These are phyloP conservation scores for Heliosperma pusillum DNA, from an alignment of 148 eudicot species.

Conservation along the genomic window DNA sequence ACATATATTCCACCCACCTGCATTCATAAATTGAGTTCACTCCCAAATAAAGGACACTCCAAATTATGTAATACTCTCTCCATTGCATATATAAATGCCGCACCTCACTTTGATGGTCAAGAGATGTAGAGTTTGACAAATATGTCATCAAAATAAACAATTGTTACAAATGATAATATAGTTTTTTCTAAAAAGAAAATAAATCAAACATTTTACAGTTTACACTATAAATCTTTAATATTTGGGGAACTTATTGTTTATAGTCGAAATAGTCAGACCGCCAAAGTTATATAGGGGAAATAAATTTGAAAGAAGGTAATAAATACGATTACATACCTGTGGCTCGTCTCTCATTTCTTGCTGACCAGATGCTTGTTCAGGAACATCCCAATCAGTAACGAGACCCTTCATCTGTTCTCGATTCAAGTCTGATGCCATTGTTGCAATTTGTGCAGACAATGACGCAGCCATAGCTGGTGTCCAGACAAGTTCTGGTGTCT, in stretches of 20 bases:
- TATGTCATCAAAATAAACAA: not conserved
- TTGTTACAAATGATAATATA: not conserved
- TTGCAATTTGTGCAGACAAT: slow-evolving; percentile 87
- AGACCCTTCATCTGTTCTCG: slow-evolving; percentile 93
- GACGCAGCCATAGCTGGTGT: slow-evolving; percentile 99
- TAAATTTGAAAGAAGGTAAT: not conserved
- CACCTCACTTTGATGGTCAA: not conserved
- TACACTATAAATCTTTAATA: not conserved
- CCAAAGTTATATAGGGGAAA: not conserved
- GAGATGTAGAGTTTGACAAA: not conserved
- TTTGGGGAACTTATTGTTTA: too few relatives aligned
- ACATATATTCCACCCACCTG: slow-evolving; percentile 99
- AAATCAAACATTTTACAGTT: not conserved
- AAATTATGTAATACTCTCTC: not conserved
- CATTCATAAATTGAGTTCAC: slow-evolving; percentile 21
- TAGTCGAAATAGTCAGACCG: not conserved
- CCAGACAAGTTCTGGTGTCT: slow-evolving; percentile 99
- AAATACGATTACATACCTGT: slow-evolving; percentile 53
- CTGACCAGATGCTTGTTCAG: slow-evolving; percentile 85
- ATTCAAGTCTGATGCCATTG: slow-evolving; percentile 89
- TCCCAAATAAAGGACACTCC: slow-evolving; percentile 2
- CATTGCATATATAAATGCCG: not conserved
- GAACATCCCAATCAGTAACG: slow-evolving; percentile 98
- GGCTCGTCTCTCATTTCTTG: slow-evolving; percentile 99
- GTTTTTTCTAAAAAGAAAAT: too few relatives aligned